Percentiles rank a stretch among this genome's conserved stretches.
phyloP scores from a whole-genome alignment of 345 rosid species.

The Acer campestre region DNA sequence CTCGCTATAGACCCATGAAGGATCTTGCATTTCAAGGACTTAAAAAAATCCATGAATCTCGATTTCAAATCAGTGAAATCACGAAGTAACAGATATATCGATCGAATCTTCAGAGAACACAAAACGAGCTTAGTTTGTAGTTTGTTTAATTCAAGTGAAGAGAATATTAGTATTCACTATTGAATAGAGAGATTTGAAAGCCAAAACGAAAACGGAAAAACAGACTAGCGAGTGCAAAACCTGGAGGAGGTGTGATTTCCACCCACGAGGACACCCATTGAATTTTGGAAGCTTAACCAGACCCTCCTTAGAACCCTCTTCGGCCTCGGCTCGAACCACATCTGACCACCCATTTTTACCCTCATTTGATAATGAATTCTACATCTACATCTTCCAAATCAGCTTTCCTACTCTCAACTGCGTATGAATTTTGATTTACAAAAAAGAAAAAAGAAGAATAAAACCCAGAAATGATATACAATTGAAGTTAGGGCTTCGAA shows the following conservation, averaged over 20 bases:
- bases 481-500: conserved; percentile 6
- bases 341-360: conserved; percentile 44
- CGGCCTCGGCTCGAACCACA: conserved; percentile 38
- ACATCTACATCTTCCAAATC: conserved; percentile 24
- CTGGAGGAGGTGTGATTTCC: conserved; percentile 98
- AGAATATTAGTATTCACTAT: conserved; percentile 10
- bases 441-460: neutral
- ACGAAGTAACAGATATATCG: neutral
- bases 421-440: neutral
- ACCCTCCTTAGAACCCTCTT: conserved; percentile 58
- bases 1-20: conserved; percentile 52
- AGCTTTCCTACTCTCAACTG: neutral
- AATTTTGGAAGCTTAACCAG: conserved; percentile 70
- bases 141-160: conserved; percentile 9
- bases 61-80: conserved; percentile 2
- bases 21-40: conserved; percentile 44
- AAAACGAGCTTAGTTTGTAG: neutral
- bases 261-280: conserved; percentile 96
- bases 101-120: neutral
- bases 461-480: neutral
- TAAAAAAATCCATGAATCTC: conserved; percentile 49
- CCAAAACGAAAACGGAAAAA: conserved; percentile 14
- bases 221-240: conserved; percentile 86
- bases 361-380: conserved; percentile 20
- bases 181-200: conserved; percentile 38